phyloP scores from a whole-genome alignment of 2,329 filamentous ascomycete genomes.

The Fusarium napiforme region DNA sequence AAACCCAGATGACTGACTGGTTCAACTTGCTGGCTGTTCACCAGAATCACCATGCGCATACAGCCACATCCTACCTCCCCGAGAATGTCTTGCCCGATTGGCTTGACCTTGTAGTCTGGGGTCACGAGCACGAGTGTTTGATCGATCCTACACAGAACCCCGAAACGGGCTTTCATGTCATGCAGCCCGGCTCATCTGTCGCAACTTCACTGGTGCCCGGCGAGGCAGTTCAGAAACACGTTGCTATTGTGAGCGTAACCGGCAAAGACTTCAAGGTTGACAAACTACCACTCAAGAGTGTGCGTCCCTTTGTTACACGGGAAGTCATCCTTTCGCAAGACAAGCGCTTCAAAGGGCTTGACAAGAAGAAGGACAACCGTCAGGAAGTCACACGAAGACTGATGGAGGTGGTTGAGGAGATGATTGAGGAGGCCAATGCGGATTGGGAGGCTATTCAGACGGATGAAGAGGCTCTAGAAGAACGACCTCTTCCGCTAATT shows the following conservation, averaged over 20 bases:
- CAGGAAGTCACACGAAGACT: constrained; percentile 82
- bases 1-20: constrained; percentile 84
- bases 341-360: constrained; percentile 78
- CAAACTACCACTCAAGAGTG: constrained; percentile 84
- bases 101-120: constrained; percentile 93
- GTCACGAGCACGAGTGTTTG: constrained; percentile 95
- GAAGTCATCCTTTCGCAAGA: constrained; percentile 84
- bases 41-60: constrained; percentile 94
- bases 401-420: constrained; percentile 80
- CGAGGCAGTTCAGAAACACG: constrained; percentile 91
- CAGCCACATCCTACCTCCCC: constrained; percentile 90
- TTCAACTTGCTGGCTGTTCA: constrained; percentile 97
- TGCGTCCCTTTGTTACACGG: constrained; percentile 88
- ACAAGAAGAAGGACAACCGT: constrained; percentile 84
- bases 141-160: constrained; percentile 87
- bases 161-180: constrained; percentile 92
- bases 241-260: constrained; percentile 85
- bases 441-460: constrained; percentile 86
- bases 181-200: constrained; percentile 96
- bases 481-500: constrained; percentile 81
- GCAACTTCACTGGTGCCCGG: constrained; percentile 91
- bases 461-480: constrained; percentile 67
- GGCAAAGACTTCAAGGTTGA: constrained; percentile 84
- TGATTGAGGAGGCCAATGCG: constrained; percentile 85
- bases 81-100: constrained; percentile 94